Evolutionary conservation across 73 alveolate species (phyloP), one percentile per base, ranked within the genome.

Genomic region (Paramecium pentaurelia): DNA sequence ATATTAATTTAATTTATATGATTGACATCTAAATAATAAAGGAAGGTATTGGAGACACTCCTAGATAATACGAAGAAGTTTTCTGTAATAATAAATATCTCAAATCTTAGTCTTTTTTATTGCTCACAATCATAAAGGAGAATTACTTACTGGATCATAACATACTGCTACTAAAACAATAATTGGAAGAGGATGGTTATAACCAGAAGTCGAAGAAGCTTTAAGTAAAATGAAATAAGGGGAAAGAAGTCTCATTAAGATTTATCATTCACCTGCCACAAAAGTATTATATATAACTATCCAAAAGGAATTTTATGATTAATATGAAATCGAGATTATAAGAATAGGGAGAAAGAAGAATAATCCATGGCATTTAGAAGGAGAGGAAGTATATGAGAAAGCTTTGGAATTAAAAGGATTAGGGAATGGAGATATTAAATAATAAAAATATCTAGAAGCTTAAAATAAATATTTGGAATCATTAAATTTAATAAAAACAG

Each of bases 291-390:
- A 18, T 12, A 6, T 22, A 6, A 75, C 8, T 10, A 30, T 34
- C 16, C 10, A 8, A 9, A 75, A 75, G 88, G 91, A 80, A 45
- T 49, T 32, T 47, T 80, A 80, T 80, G 58, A 45, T 45, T 16
- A 45, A 45, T 49, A 80, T 80, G 91, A 80, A 80, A 42, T 80
- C 12, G 91, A 80, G 58, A 47, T 80, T 25, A 80, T 80, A 20
- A 80, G 91, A 22, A 45, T 45, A 20, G 91, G 91, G 6, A 49
- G 73, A 42, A 80, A 22, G 45, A 27, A 18, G 38, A 44, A 45
- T 49, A 80, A 80, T 2, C 91, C 91, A 20, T 80, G 91, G 91
- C 30, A 80, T 45, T 45, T 80, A 45, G 91, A 80, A 45, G 91
- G 91, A 14, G 45, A 80, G 16, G 47, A 80, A 22, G 45, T 42